Base-by-base conservation (phyloP, 1,284 basidiomycete genomes). In the Trichosporon sp. region DNA sequence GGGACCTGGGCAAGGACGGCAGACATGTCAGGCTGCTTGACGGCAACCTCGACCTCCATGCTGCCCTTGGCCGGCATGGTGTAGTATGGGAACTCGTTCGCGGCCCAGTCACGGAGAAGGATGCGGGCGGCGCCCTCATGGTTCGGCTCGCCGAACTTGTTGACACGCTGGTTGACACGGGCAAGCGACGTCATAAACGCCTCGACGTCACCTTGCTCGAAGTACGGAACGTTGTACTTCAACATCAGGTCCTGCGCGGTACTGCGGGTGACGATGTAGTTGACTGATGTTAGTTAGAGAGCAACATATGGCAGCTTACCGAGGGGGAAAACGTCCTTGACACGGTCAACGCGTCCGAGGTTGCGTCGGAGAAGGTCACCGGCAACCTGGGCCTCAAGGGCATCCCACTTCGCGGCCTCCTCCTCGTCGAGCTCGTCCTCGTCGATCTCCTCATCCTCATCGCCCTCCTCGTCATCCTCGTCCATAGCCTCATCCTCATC, bases 21-120 rank as follows among this genome's bases (percentile, higher is more conserved):
- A 5, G 68, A 67, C 77, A 80, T 85, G 38, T 85, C 80, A 64
- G 83, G 83, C 65, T 81, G 78, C 67, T 54, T 68, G 32, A 26
- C 38, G 11, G 73, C 76, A 35, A 74, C 67, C 4, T 76, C 75
- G 70, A 75, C 76, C 10, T 64, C 51, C 19, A 66, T 67, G 37
- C 21, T 38, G 48, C 68, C 69, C 0, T 85, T 78, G 3, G 89
- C 87, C 1, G 90, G 89, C 21, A 87, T 81, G 5, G 91, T 91
- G 85, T 92, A 96, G 78, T 92, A 91, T 14, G 90, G 88, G 78
- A 98, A 89, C 74, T 89, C 90, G 67, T 91, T 92, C 4, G 87
- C 88, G 73, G 89, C 91, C 96, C 96, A 99, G 84, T 98, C 96
- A 32, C 92, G 90, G 59, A 98, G 87, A 54, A 98, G 87, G 68